Percentiles rank a stretch among this genome's conserved stretches.
These are phyloP conservation scores for Nannochloropsis granulata DNA, from an alignment of 108 stramenopile genomes.

Conservation along the genomic window DNA sequence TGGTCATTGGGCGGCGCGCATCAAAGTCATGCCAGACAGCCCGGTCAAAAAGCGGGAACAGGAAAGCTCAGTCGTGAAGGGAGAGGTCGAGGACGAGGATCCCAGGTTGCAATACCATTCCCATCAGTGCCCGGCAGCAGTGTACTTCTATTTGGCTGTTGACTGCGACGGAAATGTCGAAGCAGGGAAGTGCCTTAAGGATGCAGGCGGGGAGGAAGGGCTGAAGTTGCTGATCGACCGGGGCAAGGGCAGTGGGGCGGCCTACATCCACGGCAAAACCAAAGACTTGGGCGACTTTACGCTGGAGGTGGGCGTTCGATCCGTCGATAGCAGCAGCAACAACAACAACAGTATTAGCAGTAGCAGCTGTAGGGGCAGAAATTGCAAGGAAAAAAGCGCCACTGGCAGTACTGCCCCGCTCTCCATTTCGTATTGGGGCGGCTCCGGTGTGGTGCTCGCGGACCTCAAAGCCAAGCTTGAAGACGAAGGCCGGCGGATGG, in stretches of 20 bases:
- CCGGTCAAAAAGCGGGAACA: not conserved
- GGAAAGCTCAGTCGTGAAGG: not conserved
- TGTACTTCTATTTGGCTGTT: constrained; percentile 11
- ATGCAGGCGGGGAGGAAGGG: not conserved
- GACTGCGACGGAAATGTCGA: not conserved
- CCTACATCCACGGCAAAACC: not conserved
- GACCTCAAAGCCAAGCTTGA: not conserved
- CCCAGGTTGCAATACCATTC: not conserved
- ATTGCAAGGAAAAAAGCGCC: not conserved
- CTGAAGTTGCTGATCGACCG: not conserved
- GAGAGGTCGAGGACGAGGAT: not conserved
- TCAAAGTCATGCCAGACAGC: not conserved
- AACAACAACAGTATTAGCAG: not conserved
- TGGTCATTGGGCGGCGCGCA: not conserved
- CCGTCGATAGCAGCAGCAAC: not conserved
- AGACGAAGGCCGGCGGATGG: not conserved
- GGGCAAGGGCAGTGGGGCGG: not conserved
- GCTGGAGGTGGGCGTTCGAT: not conserved
- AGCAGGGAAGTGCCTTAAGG: not conserved
- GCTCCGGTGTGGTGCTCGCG: not conserved
- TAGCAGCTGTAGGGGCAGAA: not conserved
- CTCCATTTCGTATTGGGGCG: not conserved
- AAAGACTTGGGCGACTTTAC: not conserved
- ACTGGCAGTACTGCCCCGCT: not conserved
- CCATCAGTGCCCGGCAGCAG: not conserved